Base-by-base conservation (phyloP, 768 basidiomycete species). In the Vararia minispora region DNA sequence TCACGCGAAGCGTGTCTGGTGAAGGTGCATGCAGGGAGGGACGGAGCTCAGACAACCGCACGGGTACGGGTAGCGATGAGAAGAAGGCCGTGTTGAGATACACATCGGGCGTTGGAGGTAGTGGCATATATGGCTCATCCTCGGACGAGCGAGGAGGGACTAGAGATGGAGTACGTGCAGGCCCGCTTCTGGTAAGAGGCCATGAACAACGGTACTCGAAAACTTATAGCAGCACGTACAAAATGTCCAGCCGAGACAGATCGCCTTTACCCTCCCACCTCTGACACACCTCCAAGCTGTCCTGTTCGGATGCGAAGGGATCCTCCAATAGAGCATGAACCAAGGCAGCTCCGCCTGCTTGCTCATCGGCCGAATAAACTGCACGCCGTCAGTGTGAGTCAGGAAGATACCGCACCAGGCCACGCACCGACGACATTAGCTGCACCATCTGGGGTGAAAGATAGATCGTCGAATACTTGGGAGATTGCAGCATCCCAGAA, bases 291-390 rank as follows among this genome's bases (percentile, higher is more conserved):
- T 51, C 49, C 23, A 61, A 56, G 35, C 61, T 65, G 41, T 69
- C 63, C 4, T 55, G 49, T 44, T 74, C 69, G n/a, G 73, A 71
- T 2, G 65, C 62, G 46, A 88, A 69, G 11, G 83, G 83, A 38
- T 86, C 76, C 30, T 78, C 71, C 12, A 88, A 61, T 25, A 88
- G 63, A 6, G 82, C 80, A 4, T 75, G 74, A 14, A 87, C 71
- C 4, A 88, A 57, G 22, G 79, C 73, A 26, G 60, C 59, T 6
- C 74, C 63, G 26, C 63, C 65, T 14, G 78, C 66, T 54, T 62
- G 67, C 48, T 71, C 56, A 53, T 78, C 74, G 35, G 69, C 48
- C 10, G 73, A 70, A 50, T 66, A 72, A 10, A 86, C 83, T 84
- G 42, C 35, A 29, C 26, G 31, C 20, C 21, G 17, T 17, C 11